phyloP scores from a whole-genome alignment of 768 basidiomycete species.

The Xerocomus brunneocitrinus region DNA sequence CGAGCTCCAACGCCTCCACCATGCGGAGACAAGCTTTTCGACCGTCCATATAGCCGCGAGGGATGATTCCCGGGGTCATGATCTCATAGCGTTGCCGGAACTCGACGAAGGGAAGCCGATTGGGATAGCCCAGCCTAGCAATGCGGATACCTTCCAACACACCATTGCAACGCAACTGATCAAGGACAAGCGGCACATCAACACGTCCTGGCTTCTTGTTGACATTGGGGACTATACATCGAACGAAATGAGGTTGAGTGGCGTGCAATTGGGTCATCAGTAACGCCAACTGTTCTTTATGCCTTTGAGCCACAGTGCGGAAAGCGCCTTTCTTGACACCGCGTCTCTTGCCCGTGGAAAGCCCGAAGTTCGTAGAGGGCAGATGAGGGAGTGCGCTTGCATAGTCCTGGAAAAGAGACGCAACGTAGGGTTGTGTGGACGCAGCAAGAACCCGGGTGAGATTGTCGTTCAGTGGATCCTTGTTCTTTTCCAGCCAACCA shows the following conservation, averaged over 20 bases:
- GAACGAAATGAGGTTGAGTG: conserved; percentile 96
- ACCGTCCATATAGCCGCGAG: conserved; percentile 96
- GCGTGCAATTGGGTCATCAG: conserved; percentile 88
- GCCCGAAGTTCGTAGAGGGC: conserved; percentile 33
- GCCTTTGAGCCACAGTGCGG: conserved; percentile 90
- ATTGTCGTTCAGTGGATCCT: conserved; percentile 96
- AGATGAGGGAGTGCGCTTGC: conserved; percentile 40
- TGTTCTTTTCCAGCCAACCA: conserved; percentile 99
- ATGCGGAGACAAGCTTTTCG: conserved; percentile 90
- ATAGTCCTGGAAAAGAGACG: conserved; percentile 81
- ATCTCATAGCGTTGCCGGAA: conserved; percentile 97
- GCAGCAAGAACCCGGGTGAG: conserved; percentile 82
- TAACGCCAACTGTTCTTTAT: conserved; percentile 91
- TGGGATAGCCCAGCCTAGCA: conserved; percentile 94
- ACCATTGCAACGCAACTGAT: conserved; percentile 97
- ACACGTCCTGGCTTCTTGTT: conserved; percentile 88
- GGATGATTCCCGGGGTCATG: conserved; percentile 88
- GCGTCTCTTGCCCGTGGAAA: conserved; percentile 57
- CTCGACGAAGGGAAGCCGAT: conserved; percentile 93
- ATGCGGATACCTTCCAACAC: conserved; percentile 98
- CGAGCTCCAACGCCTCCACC: conserved; percentile 84
- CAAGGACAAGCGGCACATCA: conserved; percentile 91
- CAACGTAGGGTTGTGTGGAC: conserved; percentile 79
- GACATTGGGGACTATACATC: conserved; percentile 95
- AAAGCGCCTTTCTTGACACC: conserved; percentile 93